A percentile compares a stretch with the other conserved stretches of the same genome.
Conservation (phyloP, 345 rosid species). For the Luvunga scandens region DNA sequence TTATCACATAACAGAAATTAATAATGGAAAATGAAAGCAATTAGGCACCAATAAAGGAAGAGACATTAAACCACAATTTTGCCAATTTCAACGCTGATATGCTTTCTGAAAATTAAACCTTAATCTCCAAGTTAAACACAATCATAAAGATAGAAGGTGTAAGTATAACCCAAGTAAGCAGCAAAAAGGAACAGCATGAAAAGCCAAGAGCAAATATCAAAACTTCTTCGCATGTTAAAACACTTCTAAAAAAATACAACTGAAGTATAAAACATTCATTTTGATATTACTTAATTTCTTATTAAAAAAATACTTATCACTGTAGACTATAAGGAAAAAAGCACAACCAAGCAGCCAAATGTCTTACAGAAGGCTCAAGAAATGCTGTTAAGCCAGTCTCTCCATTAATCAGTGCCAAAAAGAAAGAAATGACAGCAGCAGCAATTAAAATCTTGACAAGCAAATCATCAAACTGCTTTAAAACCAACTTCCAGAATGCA, state of each 20-base stretch:
- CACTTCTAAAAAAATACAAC: neutral
- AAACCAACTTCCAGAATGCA: slow-evolving; percentile 94
- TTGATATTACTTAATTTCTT: neutral
- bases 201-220: neutral
- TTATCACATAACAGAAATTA: neutral
- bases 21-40: neutral
- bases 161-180: neutral
- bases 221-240: neutral
- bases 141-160: neutral
- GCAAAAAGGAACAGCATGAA: neutral
- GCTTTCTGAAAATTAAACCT: neutral
- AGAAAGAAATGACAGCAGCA: slow-evolving; percentile 82
- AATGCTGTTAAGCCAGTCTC: slow-evolving; percentile 96
- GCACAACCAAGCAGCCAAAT: slow-evolving; percentile 19
- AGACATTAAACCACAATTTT: neutral
- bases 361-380: slow-evolving; percentile 96
- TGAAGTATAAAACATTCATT: neutral
- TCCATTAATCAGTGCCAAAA: slow-evolving; percentile 89
- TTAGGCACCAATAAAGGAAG: neutral
- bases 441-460: slow-evolving; percentile 97
- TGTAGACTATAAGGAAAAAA: slow-evolving; percentile 4
- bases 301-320: neutral
- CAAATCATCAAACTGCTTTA: slow-evolving; percentile 97
- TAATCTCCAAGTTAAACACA: neutral
- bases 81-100: neutral